Conservation (phyloP, 495 filamentous ascomycete genomes). For the Parachaetomium inaequale region DNA sequence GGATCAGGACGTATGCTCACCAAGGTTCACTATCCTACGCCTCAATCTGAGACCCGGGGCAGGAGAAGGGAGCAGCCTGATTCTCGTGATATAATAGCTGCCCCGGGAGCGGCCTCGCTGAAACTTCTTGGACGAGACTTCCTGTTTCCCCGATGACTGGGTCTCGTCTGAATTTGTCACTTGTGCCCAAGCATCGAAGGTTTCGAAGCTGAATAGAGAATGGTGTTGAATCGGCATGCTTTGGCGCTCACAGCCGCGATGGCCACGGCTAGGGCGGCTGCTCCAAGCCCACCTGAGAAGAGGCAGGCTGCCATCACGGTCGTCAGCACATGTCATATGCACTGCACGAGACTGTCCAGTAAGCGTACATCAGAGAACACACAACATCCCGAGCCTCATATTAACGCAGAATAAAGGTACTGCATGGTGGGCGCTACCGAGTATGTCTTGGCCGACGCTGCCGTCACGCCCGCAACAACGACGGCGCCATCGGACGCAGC, state of each 20-base stretch:
- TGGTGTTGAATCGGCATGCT: not conserved
- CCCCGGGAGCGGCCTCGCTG: not conserved
- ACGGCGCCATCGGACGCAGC: too few species aligned
- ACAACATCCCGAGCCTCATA: not conserved
- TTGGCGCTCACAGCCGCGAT: not conserved
- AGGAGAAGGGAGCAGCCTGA: not conserved
- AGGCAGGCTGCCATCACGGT: not conserved
- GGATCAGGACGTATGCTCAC: not conserved
- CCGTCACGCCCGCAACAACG: too few species aligned
- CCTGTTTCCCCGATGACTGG: not conserved
- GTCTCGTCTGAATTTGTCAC: not conserved
- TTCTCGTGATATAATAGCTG: not conserved
- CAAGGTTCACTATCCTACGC: not conserved
- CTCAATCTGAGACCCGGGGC: not conserved
- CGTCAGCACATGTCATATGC: not conserved
- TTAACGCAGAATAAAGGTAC: not conserved
- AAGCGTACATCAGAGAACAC: not conserved
- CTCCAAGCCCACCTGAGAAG: not conserved
- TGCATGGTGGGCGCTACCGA: not conserved
- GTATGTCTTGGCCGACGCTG: too few species aligned
- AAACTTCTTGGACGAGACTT: not conserved
- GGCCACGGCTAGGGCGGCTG: not conserved
- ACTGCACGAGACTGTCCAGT: not conserved
- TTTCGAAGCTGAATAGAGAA: not conserved
- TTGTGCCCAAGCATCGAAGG: not conserved